Evolutionary conservation across 495 filamentous ascomycete species (phyloP).

Genomic region (Podospora comata): DNA sequence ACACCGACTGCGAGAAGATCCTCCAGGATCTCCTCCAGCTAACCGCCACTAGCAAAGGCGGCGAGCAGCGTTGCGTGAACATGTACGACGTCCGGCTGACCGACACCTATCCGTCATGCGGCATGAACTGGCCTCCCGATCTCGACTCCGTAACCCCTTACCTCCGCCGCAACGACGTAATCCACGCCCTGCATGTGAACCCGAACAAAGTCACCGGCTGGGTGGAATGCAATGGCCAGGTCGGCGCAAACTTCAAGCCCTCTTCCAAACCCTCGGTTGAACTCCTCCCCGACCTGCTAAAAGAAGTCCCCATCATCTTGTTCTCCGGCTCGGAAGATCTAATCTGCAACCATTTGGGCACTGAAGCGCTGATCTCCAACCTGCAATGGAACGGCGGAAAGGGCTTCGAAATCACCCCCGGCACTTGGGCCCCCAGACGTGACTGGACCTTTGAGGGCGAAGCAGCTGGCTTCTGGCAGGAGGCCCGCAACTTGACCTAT

Average conservation of each 20-base stretch:
- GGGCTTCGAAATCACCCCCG: slow-evolving; percentile 85
- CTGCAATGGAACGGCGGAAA: slow-evolving; percentile 88
- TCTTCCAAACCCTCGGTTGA: slow-evolving; percentile 65
- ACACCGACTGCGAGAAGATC: slow-evolving; percentile 67
- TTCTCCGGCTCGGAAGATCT: slow-evolving; percentile 93
- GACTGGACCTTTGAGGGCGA: slow-evolving; percentile 95
- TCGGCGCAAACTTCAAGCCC: slow-evolving; percentile 64
- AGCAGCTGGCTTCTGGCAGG: slow-evolving; percentile 86
- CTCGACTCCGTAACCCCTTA: slow-evolving; percentile 73
- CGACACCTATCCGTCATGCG: slow-evolving; percentile 72
- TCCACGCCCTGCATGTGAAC: slow-evolving; percentile 76
- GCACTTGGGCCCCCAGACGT: slow-evolving; percentile 84
- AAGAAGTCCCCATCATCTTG: slow-evolving; percentile 71
- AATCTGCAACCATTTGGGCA: slow-evolving; percentile 96
- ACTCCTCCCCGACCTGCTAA: slow-evolving; percentile 73
- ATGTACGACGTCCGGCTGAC: slow-evolving; percentile 90
- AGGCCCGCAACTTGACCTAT: slow-evolving; percentile 92
- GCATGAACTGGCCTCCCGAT: slow-evolving; percentile 96
- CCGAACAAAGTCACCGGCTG: slow-evolving; percentile 78
- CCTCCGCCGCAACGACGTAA: slow-evolving; percentile 76
- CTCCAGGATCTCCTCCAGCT: slow-evolving; percentile 63
- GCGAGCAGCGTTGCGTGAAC: slow-evolving; percentile 64
- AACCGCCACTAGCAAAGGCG: slow-evolving; percentile 49
- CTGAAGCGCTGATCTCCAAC: slow-evolving; percentile 84
- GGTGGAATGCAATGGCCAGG: slow-evolving; percentile 84